Evolutionary conservation across 2,329 filamentous ascomycete genomes (phyloP).

Genomic region (Neoarthrinium moseri): DNA sequence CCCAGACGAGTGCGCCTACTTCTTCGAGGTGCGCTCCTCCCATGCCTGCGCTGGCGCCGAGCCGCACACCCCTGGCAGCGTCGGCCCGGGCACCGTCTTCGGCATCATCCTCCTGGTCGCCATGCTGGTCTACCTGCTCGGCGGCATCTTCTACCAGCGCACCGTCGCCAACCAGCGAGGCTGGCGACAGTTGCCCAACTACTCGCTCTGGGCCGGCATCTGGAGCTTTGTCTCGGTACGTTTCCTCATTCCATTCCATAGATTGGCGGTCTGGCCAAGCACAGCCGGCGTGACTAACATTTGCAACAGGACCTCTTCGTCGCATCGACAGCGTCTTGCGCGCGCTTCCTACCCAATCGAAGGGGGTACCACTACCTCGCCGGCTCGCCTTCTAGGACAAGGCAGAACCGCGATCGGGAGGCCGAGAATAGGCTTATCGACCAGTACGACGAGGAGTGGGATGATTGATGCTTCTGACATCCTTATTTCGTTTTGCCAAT

Average conservation of each 20-base stretch:
- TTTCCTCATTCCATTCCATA: conserved; percentile 25
- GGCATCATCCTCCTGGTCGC: conserved; percentile 78
- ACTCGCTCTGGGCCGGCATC: conserved; percentile 86
- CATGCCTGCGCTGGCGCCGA: conserved; percentile 73
- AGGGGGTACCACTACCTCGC: conserved; percentile 68
- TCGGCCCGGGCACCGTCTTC: conserved; percentile 76
- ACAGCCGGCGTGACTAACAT: too few species aligned
- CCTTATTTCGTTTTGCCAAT: too few species aligned
- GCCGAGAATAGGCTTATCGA: conserved; percentile 95
- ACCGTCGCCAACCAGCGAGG: conserved; percentile 92
- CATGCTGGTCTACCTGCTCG: conserved; percentile 83
- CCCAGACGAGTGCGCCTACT: conserved; percentile 89
- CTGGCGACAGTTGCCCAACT: conserved; percentile 95
- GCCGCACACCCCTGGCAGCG: conserved; percentile 69
- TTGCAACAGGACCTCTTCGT: conserved; percentile 59
- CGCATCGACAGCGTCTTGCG: conserved; percentile 68
- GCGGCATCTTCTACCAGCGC: conserved; percentile 92
- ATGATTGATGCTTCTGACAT: conserved; percentile 71
- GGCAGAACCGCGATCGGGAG: conserved; percentile 53
- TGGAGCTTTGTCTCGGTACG: conserved; percentile 80
- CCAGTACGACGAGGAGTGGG: conserved; percentile 96
- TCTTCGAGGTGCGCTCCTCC: conserved; percentile 87
- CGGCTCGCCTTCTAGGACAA: conserved; percentile 44
- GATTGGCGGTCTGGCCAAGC: too few species aligned
- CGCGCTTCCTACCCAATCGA: conserved; percentile 61